Evolutionary conservation across 306 rosid genomes (phyloP).

Genomic region (Sicyos baderoa): DNA sequence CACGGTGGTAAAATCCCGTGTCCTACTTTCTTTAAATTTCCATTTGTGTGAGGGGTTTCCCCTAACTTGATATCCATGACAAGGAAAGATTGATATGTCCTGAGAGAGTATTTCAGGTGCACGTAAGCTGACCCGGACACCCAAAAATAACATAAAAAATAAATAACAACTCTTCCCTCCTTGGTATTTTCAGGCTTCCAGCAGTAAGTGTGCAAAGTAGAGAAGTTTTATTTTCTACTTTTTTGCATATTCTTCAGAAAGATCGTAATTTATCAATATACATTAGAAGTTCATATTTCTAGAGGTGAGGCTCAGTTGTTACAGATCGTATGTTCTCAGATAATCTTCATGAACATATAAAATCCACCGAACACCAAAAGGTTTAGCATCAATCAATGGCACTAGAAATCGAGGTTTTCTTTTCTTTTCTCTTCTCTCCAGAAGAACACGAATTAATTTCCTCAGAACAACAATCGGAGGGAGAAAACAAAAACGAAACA

Average conservation of each 20-base stretch:
- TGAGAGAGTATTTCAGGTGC: no score
- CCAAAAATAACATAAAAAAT: no score
- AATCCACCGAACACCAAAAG: neutral
- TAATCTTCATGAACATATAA: neutral
- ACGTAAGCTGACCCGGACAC: no score
- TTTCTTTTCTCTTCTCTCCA: neutral
- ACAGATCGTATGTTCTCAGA: no score
- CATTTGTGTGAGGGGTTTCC: neutral
- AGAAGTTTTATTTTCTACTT: neutral
- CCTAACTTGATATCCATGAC: neutral
- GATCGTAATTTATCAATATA: neutral
- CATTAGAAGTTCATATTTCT: neutral
- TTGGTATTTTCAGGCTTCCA: neutral
- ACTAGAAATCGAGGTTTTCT: neutral
- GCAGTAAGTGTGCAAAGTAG: neutral
- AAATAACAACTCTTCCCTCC: neutral
- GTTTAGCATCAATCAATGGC: conserved; percentile 6
- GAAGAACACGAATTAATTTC: neutral
- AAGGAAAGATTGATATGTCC: no score
- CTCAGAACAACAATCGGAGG: neutral
- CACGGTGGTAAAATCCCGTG: neutral
- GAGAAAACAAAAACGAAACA: neutral
- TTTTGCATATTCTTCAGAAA: neutral
- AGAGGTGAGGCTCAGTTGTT: neutral
- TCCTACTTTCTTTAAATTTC: neutral